Conservation (phyloP, 1,284 basidiomycete species). For the Austroboletus novae-zelandiae region DNA sequence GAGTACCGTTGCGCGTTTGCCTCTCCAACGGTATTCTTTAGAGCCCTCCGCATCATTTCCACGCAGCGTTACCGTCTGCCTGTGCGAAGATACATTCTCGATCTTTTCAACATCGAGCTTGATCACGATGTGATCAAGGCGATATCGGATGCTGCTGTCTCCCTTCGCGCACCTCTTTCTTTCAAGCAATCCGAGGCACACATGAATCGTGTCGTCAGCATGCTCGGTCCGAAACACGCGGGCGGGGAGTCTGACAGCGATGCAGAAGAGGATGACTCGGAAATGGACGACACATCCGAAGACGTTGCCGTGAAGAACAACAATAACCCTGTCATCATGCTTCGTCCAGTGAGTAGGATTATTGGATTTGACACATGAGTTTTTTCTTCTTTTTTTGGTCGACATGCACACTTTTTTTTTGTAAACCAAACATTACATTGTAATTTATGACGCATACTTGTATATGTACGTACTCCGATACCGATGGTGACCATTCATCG, state of each 20-base stretch:
- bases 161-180: constrained; percentile 48
- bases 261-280: constrained; percentile 53
- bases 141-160: constrained; percentile 49
- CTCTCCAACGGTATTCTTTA: constrained; percentile 77
- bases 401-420: not conserved
- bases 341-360: constrained; percentile 58
- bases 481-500: too few species aligned
- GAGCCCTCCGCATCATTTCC: constrained; percentile 82
- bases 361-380: constrained; percentile 50
- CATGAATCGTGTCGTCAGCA: constrained; percentile 51
- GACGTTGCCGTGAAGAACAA: constrained; percentile 34
- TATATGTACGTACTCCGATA: constrained; percentile 5
- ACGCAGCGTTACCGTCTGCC: constrained; percentile 87
- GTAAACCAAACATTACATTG: constrained; percentile 4
- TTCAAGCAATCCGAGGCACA: constrained; percentile 48
- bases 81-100: constrained; percentile 88
- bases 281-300: constrained; percentile 41
- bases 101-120: constrained; percentile 85
- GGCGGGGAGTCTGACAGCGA: constrained; percentile 58
- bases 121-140: constrained; percentile 55
- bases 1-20: constrained; percentile 76
- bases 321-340: constrained; percentile 49
- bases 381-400: not conserved
- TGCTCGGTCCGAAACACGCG: constrained; percentile 52
- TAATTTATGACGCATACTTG: constrained; percentile 27